Percentiles rank a stretch among this genome's conserved stretches.
These are phyloP conservation scores for Pseudogymnoascus sp. DNA, from an alignment of 2,329 filamentous ascomycete species.

Conservation along the genomic window DNA sequence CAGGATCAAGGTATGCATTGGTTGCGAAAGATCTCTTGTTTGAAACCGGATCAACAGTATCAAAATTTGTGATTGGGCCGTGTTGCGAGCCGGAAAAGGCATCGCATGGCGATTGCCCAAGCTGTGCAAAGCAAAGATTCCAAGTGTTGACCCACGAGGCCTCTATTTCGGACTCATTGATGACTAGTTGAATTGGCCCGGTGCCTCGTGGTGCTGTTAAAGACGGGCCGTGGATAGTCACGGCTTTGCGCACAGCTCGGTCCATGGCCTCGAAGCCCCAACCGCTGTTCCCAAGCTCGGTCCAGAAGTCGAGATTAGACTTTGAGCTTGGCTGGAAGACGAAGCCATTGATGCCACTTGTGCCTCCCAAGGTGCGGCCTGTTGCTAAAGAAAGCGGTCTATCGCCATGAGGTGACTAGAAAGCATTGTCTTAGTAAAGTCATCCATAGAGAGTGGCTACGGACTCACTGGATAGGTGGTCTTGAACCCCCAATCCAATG, in stretches of 20 bases:
- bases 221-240: conserved; percentile 12
- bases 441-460: background rate
- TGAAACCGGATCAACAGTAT: background rate
- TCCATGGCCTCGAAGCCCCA: conserved; percentile 33
- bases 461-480: conserved; percentile 29
- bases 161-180: background rate
- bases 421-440: background rate
- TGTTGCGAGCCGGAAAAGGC: background rate
- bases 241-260: conserved; percentile 34
- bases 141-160: background rate
- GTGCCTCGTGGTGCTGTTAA: background rate
- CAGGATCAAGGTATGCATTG: conserved; percentile 13
- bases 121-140: conserved; percentile 15
- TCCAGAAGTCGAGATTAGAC: conserved; percentile 33
- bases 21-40: background rate
- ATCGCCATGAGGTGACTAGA: conserved; percentile 13
- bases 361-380: conserved; percentile 33
- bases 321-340: conserved; percentile 19
- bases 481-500: conserved; percentile 34
- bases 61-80: background rate
- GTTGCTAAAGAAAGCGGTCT: conserved; percentile 27
- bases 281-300: conserved; percentile 33
- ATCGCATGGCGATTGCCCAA: conserved; percentile 17
- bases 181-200: background rate
- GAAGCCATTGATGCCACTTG: conserved; percentile 33